phyloP scores from a whole-genome alignment of 768 basidiomycete genomes.

The Pholiota molesta region DNA sequence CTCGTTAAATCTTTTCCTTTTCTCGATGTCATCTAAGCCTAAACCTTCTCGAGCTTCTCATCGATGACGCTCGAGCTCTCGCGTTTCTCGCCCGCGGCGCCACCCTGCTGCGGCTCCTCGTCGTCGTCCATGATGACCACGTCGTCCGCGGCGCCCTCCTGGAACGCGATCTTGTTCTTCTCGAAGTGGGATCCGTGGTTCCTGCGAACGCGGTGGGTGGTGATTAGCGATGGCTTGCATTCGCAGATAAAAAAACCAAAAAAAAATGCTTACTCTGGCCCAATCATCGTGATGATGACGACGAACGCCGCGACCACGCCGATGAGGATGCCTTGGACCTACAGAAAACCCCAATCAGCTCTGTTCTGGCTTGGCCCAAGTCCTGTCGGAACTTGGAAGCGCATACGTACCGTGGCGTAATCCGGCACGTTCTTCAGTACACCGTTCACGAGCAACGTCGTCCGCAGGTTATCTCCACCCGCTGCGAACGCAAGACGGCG shows the following conservation, averaged over 20 bases:
- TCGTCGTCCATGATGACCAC: constrained; percentile 25
- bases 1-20: neutral
- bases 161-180: constrained; percentile 76
- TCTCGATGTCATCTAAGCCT: neutral
- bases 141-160: constrained; percentile 67
- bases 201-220: constrained; percentile 32
- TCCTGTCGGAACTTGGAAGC: neutral
- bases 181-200: constrained; percentile 86
- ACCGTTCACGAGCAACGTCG: constrained; percentile 50
- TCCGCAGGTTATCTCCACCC: constrained; percentile 61
- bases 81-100: neutral
- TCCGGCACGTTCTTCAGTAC: constrained; percentile 50
- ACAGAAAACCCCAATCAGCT: neutral
- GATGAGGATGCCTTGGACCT: constrained; percentile 87
- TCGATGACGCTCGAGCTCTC: constrained; percentile 6
- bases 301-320: constrained; percentile 81
- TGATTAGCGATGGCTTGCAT: neutral
- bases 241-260: neutral
- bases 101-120: no score
- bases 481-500: constrained; percentile 33
- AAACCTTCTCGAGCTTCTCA: constrained; percentile 11
- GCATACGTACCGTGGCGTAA: constrained; percentile 53
- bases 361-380: constrained; percentile 17
- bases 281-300: constrained; percentile 74
- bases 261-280: constrained; percentile 61